Percentiles rank a stretch among this genome's conserved stretches.
Evolutionary conservation across 352 stramenopile genomes (phyloP).

Genomic region (Paralagenidium karlingii): DNA sequence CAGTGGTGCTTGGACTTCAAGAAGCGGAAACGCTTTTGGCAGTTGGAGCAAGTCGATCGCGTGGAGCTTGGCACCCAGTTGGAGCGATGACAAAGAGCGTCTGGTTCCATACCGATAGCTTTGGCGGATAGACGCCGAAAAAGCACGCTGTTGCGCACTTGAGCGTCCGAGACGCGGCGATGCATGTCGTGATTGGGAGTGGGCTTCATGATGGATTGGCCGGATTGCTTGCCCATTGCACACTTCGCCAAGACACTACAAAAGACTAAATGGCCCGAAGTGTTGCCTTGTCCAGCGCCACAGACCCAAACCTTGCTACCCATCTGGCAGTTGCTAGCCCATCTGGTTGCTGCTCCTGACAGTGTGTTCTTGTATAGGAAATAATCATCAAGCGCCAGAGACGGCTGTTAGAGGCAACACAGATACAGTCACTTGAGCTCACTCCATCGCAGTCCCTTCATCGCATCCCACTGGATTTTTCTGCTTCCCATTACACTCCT

Average conservation of each 20-base stretch:
- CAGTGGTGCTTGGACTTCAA: conserved; percentile 65
- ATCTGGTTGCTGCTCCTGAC: too few relatives aligned
- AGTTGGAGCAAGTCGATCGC: conserved; percentile 50
- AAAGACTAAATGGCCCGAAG: too few relatives aligned
- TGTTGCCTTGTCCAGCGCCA: not conserved
- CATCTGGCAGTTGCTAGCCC: too few relatives aligned
- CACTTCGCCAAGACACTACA: conserved; percentile 1
- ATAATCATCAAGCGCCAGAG: too few relatives aligned
- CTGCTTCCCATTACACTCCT: too few relatives aligned
- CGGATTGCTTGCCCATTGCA: not conserved
- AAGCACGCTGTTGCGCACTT: too few relatives aligned
- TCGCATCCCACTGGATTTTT: too few relatives aligned
- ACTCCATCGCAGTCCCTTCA: too few relatives aligned
- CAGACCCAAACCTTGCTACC: too few relatives aligned
- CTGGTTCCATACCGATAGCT: conserved; percentile 46
- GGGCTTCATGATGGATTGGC: not conserved
- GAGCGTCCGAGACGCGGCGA: not conserved
- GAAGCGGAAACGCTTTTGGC: conserved; percentile 36
- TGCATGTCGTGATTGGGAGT: not conserved
- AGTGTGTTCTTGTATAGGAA: too few relatives aligned
- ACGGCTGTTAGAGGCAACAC: too few relatives aligned
- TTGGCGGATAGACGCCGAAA: conserved; percentile 49
- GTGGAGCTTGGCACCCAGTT: conserved; percentile 69
- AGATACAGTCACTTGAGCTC: too few relatives aligned
- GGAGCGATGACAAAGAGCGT: conserved; percentile 52